Base-by-base conservation (phyloP, 345 rosid genomes). In the Acer yangbiense region DNA sequence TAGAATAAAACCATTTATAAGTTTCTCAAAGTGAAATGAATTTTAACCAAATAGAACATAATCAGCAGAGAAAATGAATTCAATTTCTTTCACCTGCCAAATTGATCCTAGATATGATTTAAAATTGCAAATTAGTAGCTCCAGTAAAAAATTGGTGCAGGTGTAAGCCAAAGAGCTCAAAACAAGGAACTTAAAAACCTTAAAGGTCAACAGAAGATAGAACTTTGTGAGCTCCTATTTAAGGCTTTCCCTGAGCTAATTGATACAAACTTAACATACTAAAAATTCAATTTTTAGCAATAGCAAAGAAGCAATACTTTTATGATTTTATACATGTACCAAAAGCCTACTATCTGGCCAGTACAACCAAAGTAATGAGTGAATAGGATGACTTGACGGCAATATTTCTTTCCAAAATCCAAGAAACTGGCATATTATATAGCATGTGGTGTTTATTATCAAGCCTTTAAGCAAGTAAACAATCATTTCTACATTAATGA, bases 1-100 rank as follows among this genome's bases (percentile, higher is more conserved):
- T 85, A 83, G 46, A 13, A 73, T 12, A 16, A 73, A 7, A 23
- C 7, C 9, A 27, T 18, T 46, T 44, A 29, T 73, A 70, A 77
- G 41, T 73, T 65, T 65, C 29, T 29, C 7, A 67, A 67, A 65
- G 39, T 16, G n/a, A 44, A 35, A 32, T 27, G 41, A 20, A 62
- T 57, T 39, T 68, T 68, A 43, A 63, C 32, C 44, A 35, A 69
- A 65, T 52, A 11, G 20, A 66, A 35, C 52, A 63, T 2, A 50
- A 10, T 0, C 52, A 66, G 10, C 16, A 58, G 46, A 41, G 12
- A 14, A 2, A 13, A 4, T 29, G 7, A 25, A 68, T 44, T 64
- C 77, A 67, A 52, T 76, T 71, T 60, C 71, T 54, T 52, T n/a
- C 52, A 32, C 55, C 39, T 1, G 13, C 13, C 50, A 46, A 66